Evolutionary conservation across 1,284 basidiomycete genomes (phyloP), one percentile per base, ranked within the genome.

Genomic region (Cronartium ribicola): DNA sequence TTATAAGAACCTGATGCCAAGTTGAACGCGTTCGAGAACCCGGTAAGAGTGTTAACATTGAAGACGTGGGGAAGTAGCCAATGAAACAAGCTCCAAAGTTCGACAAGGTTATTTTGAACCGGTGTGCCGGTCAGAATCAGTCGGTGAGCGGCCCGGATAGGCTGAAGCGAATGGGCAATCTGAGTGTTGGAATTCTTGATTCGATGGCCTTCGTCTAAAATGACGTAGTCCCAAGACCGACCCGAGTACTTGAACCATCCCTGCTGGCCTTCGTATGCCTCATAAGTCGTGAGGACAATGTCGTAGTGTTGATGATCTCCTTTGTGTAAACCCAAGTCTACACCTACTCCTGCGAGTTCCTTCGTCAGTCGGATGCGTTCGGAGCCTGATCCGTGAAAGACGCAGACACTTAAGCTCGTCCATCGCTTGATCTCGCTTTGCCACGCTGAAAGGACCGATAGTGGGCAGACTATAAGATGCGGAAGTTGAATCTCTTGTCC

Each of bases 81-180:
- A 77, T 77, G 76, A 0, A 77, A 72, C 14, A 77, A 55, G 7
- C 69, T 44, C 76, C 55, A 76, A 44, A 88, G 81, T 77, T 88
- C 87, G n/a, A 83, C 78, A 8, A 88, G 79, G 76, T 88, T 86
- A 76, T 88, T 88, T 76, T 88, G 87, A 0, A 88, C 83, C 0
- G 87, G 87, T 0, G 87, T 88, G 2, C 87, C 87, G 0, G 86
- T 87, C 46, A 88, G 80, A 73, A 88, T 84, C 37, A 88, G 79
- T 63, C 87, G 83, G 79, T 84, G 84, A 62, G 85, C 75, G 8
- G 85, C 83, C n/a, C 85, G 84, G 14, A 87, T 71, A 37, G 83
- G 82, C 66, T 84, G 83, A 3, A 87, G 76, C 68, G 84, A 84
- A 46, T 79, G 75, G 0, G 86, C 78, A 5, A 86, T 68, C 6